Evolutionary conservation across 768 basidiomycete genomes (phyloP).

Genomic region (Amyloporia xantha): DNA sequence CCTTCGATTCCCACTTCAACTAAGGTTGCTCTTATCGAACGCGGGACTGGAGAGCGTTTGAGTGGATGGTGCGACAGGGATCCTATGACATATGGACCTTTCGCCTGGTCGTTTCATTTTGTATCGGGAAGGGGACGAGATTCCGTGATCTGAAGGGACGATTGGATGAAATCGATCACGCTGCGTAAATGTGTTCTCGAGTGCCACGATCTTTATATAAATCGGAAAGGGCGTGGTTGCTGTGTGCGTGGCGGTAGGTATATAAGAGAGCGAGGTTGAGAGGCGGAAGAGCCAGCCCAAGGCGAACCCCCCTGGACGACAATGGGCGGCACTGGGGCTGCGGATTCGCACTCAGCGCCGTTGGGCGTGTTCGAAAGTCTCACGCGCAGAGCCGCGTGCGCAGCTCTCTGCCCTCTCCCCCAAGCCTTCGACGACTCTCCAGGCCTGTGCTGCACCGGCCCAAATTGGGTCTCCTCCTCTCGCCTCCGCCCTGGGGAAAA

Average conservation of each 20-base stretch:
- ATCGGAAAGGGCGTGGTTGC: conserved; percentile 1
- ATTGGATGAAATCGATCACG: conserved; percentile 19
- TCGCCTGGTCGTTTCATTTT: conserved; percentile 7
- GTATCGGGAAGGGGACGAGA: conserved; percentile 13
- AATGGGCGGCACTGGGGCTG: not conserved
- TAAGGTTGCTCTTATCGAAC: conserved; percentile 4
- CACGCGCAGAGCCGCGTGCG: conserved; percentile 4
- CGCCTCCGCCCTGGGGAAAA: not conserved
- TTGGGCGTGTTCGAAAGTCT: not conserved
- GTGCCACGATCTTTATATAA: conserved; percentile 15
- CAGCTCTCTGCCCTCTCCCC: conserved; percentile 1
- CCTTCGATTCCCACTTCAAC: conserved; percentile 4
- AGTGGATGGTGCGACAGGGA: not conserved
- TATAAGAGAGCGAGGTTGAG: not conserved
- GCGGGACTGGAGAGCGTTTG: not conserved
- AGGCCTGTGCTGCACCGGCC: conserved; percentile 1
- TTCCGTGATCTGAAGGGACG: conserved; percentile 17
- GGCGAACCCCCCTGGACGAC: not conserved
- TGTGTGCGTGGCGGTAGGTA: conserved; percentile 6
- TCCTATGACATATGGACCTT: conserved; percentile 3
- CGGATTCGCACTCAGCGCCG: not conserved
- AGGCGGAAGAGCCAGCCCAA: not conserved
- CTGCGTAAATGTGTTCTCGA: conserved; percentile 15
- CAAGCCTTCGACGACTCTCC: not conserved
- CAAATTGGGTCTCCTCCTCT: conserved; percentile 1